Base-by-base conservation (phyloP, 148 eudicot species). In the Rhododendron ovatum region DNA sequence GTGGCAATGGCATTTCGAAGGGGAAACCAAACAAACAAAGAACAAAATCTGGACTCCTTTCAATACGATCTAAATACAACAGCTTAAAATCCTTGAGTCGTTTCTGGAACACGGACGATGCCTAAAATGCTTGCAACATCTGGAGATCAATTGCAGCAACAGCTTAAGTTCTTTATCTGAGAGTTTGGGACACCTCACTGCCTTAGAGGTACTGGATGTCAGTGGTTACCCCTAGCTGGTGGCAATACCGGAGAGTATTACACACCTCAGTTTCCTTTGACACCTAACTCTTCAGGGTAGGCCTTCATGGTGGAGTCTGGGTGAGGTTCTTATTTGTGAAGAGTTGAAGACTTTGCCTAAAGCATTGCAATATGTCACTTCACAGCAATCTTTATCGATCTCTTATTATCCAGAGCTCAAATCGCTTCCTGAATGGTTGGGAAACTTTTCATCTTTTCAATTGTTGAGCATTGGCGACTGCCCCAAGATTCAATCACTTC, bases 251-350 rank as follows among this genome's bases (percentile, higher is more conserved):
- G 81, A 57, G 83, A 33, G 71, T 45, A 35, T 81, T 35, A 81
- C 22, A 1, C 71, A 57, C 39, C 45, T 81, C 35, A 1, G 1
- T 76, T 39, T n/a, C 47, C 80, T 76, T 17, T 50, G 50, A 76
- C 5, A 39, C 80, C 80, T 78, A 78, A 43, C 35, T n/a, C 28
- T 43, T n/a, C 1, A 4, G 0, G 55, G 81, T n/a, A 1, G 6
- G 13, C 55, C 33, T 18, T 2, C 10, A 39, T 1, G 0, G 2
- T 20, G 26, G 10, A 0, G 1, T 1, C 0, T 0, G 1, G 30
- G 13, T 78, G 81, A 43, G 24, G 15, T 3, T 43, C 24, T 1
- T 14, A 17, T 39, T 39, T 0, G 0, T 0, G 30, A 2, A n/a
- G 33, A 78, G 35, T 78, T 47, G 57, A 47, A 78, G 35, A 26